These are phyloP conservation scores for Fusarium sp. DNA, from an alignment of 2,329 filamentous ascomycete species.

Conservation along the genomic window DNA sequence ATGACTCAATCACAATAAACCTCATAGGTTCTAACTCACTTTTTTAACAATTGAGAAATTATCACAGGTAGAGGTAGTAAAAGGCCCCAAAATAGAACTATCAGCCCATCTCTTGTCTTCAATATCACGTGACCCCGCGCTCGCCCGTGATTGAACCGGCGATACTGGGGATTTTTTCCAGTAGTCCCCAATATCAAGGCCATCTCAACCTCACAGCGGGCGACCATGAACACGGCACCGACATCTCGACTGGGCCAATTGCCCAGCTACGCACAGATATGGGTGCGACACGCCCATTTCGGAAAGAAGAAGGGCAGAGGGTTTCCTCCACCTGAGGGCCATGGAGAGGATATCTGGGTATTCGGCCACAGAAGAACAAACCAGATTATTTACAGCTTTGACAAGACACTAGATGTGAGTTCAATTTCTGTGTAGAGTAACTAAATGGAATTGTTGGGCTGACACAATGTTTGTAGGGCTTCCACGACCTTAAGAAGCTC, in stretches of 20 bases:
- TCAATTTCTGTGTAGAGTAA: background rate
- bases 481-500: slow-evolving; percentile 65
- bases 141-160: slow-evolving; percentile 30
- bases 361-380: slow-evolving; percentile 62
- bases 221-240: slow-evolving; percentile 53
- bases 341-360: slow-evolving; percentile 69
- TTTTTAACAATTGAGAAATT: background rate
- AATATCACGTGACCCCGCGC: slow-evolving; percentile 35
- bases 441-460: too few relatives aligned
- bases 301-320: slow-evolving; percentile 38
- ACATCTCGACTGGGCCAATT: slow-evolving; percentile 54
- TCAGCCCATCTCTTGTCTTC: background rate
- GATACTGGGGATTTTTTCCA: slow-evolving; percentile 35
- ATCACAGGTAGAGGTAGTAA: background rate
- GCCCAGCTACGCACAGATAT: slow-evolving; percentile 55
- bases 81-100: background rate
- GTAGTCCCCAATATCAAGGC: slow-evolving; percentile 32
- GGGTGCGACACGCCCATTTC: slow-evolving; percentile 54
- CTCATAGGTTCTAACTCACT: background rate
- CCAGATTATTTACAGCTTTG: slow-evolving; percentile 65
- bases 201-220: slow-evolving; percentile 38
- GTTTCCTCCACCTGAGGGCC: slow-evolving; percentile 51
- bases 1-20: background rate
- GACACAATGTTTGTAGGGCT: slow-evolving; percentile 42
- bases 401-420: slow-evolving; percentile 58